Percentiles rank a stretch among this genome's conserved stretches.
Evolutionary conservation across 2,329 filamentous ascomycete genomes (phyloP).

Genomic region (Diaporthe sp.): DNA sequence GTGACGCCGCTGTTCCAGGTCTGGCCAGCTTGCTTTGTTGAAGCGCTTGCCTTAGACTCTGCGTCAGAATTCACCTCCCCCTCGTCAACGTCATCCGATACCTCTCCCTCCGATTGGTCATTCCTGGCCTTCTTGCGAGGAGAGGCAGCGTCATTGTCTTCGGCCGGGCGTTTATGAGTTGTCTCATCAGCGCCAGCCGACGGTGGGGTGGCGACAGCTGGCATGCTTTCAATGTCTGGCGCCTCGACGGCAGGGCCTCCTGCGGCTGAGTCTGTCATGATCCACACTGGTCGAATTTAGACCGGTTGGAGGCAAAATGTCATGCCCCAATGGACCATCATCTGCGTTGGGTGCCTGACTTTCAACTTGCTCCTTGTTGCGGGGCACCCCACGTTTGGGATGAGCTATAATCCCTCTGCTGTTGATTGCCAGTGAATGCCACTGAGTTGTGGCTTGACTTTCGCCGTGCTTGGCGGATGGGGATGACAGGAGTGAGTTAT

Average conservation of each 20-base stretch:
- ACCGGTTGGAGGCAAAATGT: constrained; percentile 17
- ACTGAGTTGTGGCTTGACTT: not conserved
- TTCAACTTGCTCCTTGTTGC: not conserved
- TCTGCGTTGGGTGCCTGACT: not conserved
- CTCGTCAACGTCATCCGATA: constrained; percentile 35
- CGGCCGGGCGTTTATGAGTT: constrained; percentile 22
- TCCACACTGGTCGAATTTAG: constrained; percentile 21
- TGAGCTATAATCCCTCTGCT: not conserved
- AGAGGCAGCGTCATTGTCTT: not conserved
- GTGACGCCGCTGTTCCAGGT: constrained; percentile 48
- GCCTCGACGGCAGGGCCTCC: constrained; percentile 4
- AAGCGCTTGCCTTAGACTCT: constrained; percentile 31
- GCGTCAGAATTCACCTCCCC: constrained; percentile 26
- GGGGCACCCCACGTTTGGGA: not conserved
- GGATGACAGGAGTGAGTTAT: constrained; percentile 33
- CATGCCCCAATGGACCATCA: not conserved
- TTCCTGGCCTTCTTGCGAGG: constrained; percentile 40
- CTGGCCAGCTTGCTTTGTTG: constrained; percentile 27
- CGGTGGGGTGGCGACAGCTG: constrained; percentile 2
- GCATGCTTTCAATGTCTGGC: not conserved
- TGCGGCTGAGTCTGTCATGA: constrained; percentile 15
- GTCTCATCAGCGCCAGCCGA: constrained; percentile 8
- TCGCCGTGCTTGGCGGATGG: not conserved
- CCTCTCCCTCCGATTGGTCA: not conserved
- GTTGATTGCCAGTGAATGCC: not conserved